A percentile compares a stretch with the other conserved stretches of the same genome.
Conservation (phyloP, 345 rosid species). For the Pelargonium nanum region DNA sequence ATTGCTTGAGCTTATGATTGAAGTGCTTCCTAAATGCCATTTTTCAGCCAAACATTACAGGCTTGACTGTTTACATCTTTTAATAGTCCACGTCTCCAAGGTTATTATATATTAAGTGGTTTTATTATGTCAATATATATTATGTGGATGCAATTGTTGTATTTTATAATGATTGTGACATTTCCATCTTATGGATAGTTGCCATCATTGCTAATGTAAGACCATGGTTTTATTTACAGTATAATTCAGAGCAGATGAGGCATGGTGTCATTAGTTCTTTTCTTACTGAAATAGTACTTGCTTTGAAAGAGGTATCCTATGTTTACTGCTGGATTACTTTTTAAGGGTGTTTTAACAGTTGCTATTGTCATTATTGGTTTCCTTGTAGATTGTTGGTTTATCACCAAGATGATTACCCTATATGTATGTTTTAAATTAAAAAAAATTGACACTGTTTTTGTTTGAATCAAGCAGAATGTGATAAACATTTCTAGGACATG, state of each 20-base stretch:
- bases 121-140: background rate
- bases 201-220: background rate
- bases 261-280: conserved; percentile 50
- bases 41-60: conserved; percentile 88
- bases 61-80: conserved; percentile 78
- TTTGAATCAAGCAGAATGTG: too few species aligned
- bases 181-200: background rate
- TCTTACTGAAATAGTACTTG: conserved; percentile 78
- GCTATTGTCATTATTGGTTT: background rate
- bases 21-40: conserved; percentile 60
- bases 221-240: conserved; percentile 27
- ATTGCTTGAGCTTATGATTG: conserved; percentile 59
- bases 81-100: conserved; percentile 57
- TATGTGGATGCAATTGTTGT: too few species aligned
- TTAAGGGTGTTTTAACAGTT: background rate
- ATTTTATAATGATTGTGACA: background rate
- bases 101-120: conserved; percentile 15
- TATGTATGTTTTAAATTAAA: too few species aligned
- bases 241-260: conserved; percentile 43
- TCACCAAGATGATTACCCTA: background rate
- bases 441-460: too few species aligned
- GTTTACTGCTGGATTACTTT: background rate
- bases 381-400: background rate
- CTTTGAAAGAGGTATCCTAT: conserved; percentile 84
- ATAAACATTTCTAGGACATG: too few species aligned